Evolutionary conservation across 768 basidiomycete species (phyloP).

Genomic region (Kwoniella bestiolae): DNA sequence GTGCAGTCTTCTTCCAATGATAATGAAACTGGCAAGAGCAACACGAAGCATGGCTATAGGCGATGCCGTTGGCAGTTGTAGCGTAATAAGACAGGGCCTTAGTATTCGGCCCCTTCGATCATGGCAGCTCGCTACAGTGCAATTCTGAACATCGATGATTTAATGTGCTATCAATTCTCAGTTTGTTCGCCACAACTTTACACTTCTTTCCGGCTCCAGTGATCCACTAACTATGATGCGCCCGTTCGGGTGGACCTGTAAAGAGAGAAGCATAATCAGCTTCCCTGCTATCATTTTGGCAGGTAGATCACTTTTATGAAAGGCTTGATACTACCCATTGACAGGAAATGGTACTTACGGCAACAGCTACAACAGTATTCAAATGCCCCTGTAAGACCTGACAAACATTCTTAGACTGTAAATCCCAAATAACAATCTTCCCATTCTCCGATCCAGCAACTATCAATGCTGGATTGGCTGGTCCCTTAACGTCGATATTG

Average conservation of each 20-base stretch:
- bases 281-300: too few relatives aligned
- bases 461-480: constrained; percentile 61
- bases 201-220: constrained; percentile 83
- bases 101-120: too few relatives aligned
- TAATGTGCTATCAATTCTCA: too few relatives aligned
- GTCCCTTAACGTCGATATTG: background rate
- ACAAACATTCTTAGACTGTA: constrained; percentile 76
- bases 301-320: too few relatives aligned
- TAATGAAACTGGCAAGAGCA: too few relatives aligned
- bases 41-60: too few relatives aligned
- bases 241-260: constrained; percentile 74
- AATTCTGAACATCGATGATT: too few relatives aligned
- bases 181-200: constrained; percentile 69
- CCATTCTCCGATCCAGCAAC: constrained; percentile 89
- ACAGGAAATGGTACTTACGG: constrained; percentile 58
- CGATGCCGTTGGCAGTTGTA: too few relatives aligned
- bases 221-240: constrained; percentile 83
- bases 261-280: constrained; percentile 16
- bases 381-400: constrained; percentile 63
- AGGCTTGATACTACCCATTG: too few relatives aligned
- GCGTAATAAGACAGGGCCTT: too few relatives aligned
- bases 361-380: constrained; percentile 81
- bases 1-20: too few relatives aligned
- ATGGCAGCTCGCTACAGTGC: too few relatives aligned
- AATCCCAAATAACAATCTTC: constrained; percentile 86